Base-by-base conservation (phyloP, 2,329 filamentous ascomycete genomes). In the Xylariaceae sp. region DNA sequence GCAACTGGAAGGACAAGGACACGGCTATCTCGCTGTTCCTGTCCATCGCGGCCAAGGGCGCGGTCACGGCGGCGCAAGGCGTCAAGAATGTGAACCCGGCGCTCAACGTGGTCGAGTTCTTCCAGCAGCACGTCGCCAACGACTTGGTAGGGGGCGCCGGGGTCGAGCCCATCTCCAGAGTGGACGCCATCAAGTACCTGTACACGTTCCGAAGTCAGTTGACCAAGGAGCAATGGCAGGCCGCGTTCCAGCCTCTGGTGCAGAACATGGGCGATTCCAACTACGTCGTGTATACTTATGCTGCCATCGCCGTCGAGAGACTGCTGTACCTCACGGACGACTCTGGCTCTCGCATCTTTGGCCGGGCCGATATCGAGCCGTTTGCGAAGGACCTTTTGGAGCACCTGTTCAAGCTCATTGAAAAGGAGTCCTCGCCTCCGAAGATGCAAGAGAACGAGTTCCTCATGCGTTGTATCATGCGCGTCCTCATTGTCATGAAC, bases 391-490 rank as follows among this genome's bases (percentile, higher is more conserved):
- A 94, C 51, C 76, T 98, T 2, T 70, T 97, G 14, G 76, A 87
- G 38, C 90, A 97, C 57, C 72, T 98, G 9, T 97, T 98, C 72
- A 82, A 83, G 48, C 73, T 98, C 36, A 88, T 98, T 50, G 85
- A 94, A 59, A 87, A 85, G 59, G 84, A 95, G 53, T 72, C 74
- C 3, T 83, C 85, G 9, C 84, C 94, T 1, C 80, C 90, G 49
- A 98, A 97, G 71, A 81, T 98, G 46, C 92, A 98, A 59, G 92
- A 98, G 65, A 98, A 98, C 59, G 92, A 98, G 60, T 98, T 97
- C 62, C 64, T 98, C 57, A 97, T 98, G 89, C 86, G 88, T 54
- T 98, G 92, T 56, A 88, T 96, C 40, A 98, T 98, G 92, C 80
- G 92, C 53, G 90, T 98, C 9, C 71, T 98, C 44, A 88, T 98